phyloP scores from a whole-genome alignment of 345 rosid species.

The Populus nigra region DNA sequence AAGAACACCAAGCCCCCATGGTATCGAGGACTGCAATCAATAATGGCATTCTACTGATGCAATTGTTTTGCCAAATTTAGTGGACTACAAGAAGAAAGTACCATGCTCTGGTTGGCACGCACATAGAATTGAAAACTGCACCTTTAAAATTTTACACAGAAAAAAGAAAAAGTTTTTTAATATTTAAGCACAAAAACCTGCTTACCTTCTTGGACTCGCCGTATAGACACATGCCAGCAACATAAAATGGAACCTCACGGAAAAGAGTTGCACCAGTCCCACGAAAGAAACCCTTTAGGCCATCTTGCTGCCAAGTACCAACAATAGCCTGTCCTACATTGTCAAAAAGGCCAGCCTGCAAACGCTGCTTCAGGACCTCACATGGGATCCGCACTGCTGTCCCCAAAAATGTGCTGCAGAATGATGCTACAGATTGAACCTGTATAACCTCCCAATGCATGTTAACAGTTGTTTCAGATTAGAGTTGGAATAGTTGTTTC shows the following conservation, averaged over 20 bases:
- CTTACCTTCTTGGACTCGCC: conserved; percentile 92
- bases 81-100: neutral
- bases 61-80: neutral
- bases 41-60: neutral
- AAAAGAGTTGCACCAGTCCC: conserved; percentile 96
- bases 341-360: conserved; percentile 85
- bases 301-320: conserved; percentile 94
- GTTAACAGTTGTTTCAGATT: neutral
- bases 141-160: neutral
- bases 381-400: conserved; percentile 94
- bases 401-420: conserved; percentile 90
- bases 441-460: conserved; percentile 28
- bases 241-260: conserved; percentile 96
- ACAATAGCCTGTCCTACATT: conserved; percentile 88
- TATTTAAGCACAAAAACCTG: neutral
- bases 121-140: neutral
- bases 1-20: neutral
- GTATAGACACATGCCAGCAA: conserved; percentile 90
- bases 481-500: neutral
- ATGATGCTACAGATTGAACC: conserved; percentile 93
- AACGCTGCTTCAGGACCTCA: conserved; percentile 95
- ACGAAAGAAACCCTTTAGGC: conserved; percentile 87
- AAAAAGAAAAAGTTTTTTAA: too few relatives aligned
- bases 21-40: neutral
- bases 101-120: neutral